Conservation (phyloP, 1,284 basidiomycete genomes). For the Cryptococcus jaspeensis region DNA sequence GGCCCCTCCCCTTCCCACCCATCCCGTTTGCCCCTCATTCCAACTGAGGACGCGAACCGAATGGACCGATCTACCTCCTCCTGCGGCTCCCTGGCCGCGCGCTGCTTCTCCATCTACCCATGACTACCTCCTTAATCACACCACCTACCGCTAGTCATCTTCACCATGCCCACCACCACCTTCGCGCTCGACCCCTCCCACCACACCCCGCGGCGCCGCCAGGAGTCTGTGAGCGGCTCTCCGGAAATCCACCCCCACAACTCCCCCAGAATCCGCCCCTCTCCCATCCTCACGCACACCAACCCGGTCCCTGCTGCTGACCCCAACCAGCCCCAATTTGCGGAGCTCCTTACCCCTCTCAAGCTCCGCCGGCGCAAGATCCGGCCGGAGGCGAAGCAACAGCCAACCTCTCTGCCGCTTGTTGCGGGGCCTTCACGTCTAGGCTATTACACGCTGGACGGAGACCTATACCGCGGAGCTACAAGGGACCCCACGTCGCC, state of each 20-base stretch:
- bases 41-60: no score
- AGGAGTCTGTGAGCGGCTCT: no score
- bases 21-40: no score
- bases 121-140: no score
- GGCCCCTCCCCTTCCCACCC: no score
- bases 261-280: slow-evolving; percentile 3
- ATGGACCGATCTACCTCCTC: no score
- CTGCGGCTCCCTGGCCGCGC: no score
- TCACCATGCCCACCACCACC: no score
- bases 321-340: slow-evolving; percentile 37
- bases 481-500: slow-evolving; percentile 29
- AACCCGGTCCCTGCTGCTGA: neutral
- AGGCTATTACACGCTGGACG: slow-evolving; percentile 43
- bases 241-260: neutral
- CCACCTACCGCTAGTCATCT: no score
- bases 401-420: slow-evolving; percentile 15
- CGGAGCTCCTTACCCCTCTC: slow-evolving; percentile 41
- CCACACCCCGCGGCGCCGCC: no score
- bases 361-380: slow-evolving; percentile 29
- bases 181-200: no score
- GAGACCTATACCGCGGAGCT: slow-evolving; percentile 48
- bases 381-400: slow-evolving; percentile 7
- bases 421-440: slow-evolving; percentile 34
- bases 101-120: no score
- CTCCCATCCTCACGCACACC: slow-evolving; percentile 7